Conservation (phyloP, 1,284 basidiomycete species). For the Ganoderma leucocontextum region DNA sequence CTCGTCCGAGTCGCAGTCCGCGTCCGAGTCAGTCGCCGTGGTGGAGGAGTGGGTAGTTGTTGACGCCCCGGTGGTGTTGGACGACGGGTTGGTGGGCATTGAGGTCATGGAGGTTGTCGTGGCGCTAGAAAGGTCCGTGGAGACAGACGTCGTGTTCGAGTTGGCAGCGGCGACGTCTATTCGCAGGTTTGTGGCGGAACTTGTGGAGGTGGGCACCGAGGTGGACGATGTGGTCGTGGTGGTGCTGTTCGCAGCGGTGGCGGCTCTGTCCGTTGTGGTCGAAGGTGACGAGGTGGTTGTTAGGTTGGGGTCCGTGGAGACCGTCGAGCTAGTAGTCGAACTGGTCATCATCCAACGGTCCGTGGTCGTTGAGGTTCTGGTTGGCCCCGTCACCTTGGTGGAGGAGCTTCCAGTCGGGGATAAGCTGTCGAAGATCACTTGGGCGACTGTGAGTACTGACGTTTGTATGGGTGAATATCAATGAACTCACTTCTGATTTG, state of each 20-base stretch:
- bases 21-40: background rate
- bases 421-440: background rate
- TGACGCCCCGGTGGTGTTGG: background rate
- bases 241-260: background rate
- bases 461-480: background rate
- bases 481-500: conserved; percentile 52
- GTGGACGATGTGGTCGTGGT: background rate
- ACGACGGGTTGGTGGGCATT: background rate
- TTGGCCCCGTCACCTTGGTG: background rate
- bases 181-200: background rate
- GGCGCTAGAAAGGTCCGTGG: background rate
- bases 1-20: background rate
- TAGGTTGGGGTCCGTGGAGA: background rate
- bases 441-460: background rate
- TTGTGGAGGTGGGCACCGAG: background rate
- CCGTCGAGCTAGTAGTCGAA: background rate
- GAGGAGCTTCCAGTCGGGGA: background rate
- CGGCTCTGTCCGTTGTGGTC: background rate
- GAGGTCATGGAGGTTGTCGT: background rate
- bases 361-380: background rate
- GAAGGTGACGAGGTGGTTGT: background rate
- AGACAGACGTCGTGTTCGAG: background rate
- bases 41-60: background rate
- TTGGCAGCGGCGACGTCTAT: background rate
- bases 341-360: background rate